Evolutionary conservation across 169 alveolate species (phyloP), one percentile per base, ranked within the genome.

Genomic region (Plasmodium cynomolgi): DNA sequence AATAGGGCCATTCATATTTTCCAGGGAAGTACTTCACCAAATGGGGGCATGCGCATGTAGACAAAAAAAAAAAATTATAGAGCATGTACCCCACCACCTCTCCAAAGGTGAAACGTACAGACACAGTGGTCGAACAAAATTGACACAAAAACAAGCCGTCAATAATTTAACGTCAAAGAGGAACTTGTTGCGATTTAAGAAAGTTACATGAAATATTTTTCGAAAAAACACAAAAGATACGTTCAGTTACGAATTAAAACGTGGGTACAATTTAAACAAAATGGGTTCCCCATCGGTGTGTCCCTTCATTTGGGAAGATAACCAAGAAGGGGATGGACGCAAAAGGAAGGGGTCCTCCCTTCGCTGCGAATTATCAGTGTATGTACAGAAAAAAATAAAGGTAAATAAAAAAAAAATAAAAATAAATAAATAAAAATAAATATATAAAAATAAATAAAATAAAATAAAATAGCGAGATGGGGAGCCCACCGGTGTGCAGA

Each of bases 1-100:
- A 84, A 84, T 84, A 39, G 75, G 33, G 75, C 56, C 75, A 20
- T 54, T 34, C 92, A 84, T 84, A 7, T 84, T 72, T 17, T 39
- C 31, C 15, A 31, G 26, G 1, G 56, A 37, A 41, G 26, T 26
- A 8, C 13, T 58, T 3, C 33, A 54, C 29, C 39, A n/a, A 81
- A 81, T 47, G 74, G 37, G 74, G 37, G 41, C 6, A 68, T 68
- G 17, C 31, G 37, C 33, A 29, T 68, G 77, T 29, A 68, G 17
- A 20, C 77, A 68, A 23, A 68, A 68, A 26, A 68, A 23, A 68
- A 68, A 26, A 26, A 1, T 23, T 68, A 68, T 9, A 29, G 20
- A 68, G 41, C 34, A 68, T 17, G 62, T 50, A 26, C 8, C 23
- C 8, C 62, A 50, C 62, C 20, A 50, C 62, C 23, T 1, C 9